Conservation (phyloP, 345 rosid genomes). For the Schrenkiella parvula region DNA sequence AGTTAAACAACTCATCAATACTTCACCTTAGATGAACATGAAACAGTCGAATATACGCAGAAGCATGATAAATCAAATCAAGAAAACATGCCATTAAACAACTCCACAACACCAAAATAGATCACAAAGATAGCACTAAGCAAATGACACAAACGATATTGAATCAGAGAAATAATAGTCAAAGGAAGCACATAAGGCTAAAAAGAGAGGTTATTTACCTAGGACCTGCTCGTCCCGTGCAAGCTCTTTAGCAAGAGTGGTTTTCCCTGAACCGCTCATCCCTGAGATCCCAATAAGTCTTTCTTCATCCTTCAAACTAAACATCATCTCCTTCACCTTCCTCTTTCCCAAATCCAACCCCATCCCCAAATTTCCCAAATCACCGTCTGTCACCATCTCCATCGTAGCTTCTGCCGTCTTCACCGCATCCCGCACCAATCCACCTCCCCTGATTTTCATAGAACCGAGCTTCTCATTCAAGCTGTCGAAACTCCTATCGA, state of each 20-base stretch:
- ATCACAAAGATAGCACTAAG: neutral
- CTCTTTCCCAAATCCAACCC: constrained; percentile 62
- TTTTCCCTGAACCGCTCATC: constrained; percentile 47
- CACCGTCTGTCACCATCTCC: constrained; percentile 27
- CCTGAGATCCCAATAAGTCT: constrained; percentile 67
- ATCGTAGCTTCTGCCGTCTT: constrained; percentile 37
- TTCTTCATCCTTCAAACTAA: constrained; percentile 24
- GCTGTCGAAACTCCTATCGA: constrained; percentile 38
- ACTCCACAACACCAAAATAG: neutral
- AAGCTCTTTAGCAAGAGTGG: constrained; percentile 65
- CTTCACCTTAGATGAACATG: neutral
- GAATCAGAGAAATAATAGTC: neutral
- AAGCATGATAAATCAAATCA: neutral
- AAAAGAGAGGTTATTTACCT: constrained; percentile 36
- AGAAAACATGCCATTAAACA: neutral
- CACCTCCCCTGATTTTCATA: constrained; percentile 66
- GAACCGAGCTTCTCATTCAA: constrained; percentile 50
- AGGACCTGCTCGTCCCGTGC: constrained; percentile 51
- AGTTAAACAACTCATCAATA: neutral
- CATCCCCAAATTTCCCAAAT: constrained; percentile 30
- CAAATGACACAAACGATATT: neutral
- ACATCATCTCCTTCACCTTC: constrained; percentile 69
- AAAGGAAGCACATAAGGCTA: neutral
- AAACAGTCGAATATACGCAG: neutral
- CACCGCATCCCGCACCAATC: constrained; percentile 53